A percentile compares a stretch with the other conserved stretches of the same genome.
Conservation (phyloP, 345 rosid genomes). For the Sonneratia alba region DNA sequence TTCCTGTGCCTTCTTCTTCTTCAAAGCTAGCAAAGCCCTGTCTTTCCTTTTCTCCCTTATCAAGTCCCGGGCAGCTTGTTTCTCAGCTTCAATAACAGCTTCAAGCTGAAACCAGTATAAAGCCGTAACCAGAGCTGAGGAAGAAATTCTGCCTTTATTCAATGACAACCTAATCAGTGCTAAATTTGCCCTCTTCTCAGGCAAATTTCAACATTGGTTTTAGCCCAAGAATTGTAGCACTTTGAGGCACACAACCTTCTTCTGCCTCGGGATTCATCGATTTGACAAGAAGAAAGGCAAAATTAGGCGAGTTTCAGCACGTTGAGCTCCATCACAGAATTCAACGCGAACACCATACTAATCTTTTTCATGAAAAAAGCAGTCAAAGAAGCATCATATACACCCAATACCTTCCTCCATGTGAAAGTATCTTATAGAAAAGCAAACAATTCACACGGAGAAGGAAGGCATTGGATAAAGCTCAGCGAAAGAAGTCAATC, state of each 20-base stretch:
- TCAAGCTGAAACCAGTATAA: conserved; percentile 42
- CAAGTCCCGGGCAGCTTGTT: conserved; percentile 79
- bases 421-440: background rate
- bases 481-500: background rate
- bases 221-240: background rate
- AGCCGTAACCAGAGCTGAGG: background rate
- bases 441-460: background rate
- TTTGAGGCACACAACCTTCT: background rate
- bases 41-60: conserved; percentile 78
- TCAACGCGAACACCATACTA: background rate
- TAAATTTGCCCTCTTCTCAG: background rate
- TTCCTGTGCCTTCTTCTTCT: conserved; percentile 92
- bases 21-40: conserved; percentile 81
- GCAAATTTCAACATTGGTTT: background rate
- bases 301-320: background rate
- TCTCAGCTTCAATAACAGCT: conserved; percentile 79
- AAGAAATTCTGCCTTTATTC: background rate
- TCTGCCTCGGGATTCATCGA: background rate
- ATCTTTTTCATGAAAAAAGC: background rate
- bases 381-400: background rate
- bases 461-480: background rate
- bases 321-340: background rate
- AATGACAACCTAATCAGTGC: background rate
- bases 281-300: background rate
- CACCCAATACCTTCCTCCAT: background rate